A percentile compares a stretch with the other conserved stretches of the same genome.
Conservation (phyloP, 192 early-diverging fungal genomes). For the Backusella luteola region DNA sequence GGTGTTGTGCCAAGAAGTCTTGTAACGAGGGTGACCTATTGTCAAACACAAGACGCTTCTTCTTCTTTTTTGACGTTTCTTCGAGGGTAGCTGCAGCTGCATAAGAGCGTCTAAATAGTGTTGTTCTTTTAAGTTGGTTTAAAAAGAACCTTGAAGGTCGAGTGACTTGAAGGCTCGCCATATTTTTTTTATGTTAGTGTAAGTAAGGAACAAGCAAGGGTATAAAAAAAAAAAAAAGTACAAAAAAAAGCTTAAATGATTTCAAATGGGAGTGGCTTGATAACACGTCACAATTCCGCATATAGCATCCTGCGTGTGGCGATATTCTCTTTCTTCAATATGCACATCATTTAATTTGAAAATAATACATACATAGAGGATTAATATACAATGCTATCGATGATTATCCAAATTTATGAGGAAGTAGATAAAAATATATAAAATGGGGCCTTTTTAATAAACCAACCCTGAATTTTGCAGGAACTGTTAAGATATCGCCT, state of each 20-base stretch:
- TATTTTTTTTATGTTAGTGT: not conserved
- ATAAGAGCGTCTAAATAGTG: not conserved
- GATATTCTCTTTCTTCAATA: not conserved
- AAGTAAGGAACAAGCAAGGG: not conserved
- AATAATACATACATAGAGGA: not conserved
- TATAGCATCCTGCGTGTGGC: not conserved
- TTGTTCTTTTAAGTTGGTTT: not conserved
- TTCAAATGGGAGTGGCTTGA: not conserved
- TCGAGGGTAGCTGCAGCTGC: not conserved
- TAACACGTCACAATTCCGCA: not conserved
- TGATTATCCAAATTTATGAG: not conserved
- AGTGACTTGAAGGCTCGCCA: not conserved
- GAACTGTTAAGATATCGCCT: not conserved
- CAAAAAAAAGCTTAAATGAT: not conserved
- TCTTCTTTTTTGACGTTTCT: slow-evolving; percentile 9
- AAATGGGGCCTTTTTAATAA: not conserved
- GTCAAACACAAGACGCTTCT: slow-evolving; percentile 46
- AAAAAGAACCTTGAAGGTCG: not conserved
- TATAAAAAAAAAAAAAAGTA: not conserved
- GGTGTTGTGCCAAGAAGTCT: slow-evolving; percentile 38
- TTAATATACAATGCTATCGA: not conserved
- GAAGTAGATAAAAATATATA: not conserved
- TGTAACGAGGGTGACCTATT: slow-evolving; percentile 47
- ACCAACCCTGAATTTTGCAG: not conserved
- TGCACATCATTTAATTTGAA: not conserved